Base-by-base conservation (phyloP, 2,329 filamentous ascomycete species). In the Aureobasidium sp. region DNA sequence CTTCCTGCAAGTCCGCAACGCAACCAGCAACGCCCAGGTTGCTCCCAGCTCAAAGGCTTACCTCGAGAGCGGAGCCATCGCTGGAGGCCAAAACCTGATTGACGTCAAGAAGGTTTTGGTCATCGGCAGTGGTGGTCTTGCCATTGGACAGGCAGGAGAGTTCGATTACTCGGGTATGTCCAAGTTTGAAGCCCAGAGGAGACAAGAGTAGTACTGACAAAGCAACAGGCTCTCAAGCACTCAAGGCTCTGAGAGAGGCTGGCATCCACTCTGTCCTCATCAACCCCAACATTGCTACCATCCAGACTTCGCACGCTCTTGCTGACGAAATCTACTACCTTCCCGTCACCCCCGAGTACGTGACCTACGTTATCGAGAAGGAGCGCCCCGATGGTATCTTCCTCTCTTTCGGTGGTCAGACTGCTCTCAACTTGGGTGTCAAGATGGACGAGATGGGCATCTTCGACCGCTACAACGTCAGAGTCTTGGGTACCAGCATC, bases 321-420 rank as follows among this genome's bases (percentile, higher is more conserved):
- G 91, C 91, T 71, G 93, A 97, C 73, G 92, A 97, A 78, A 89
- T 97, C 70, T 97, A 97, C 82, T 97, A 96, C 77, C 87, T 97
- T 38, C 94, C 94, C 60, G 92, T 99, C 69, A 99, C 94, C 19
- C 89, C 93, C 65, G 93, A 97, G 82, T 99, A 97, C 77, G 92
- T 96, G 72, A 88, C 88, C 70, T 93, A 97, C 76, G 93, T 99
- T 64, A 97, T 99, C 73, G 91, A 97, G 80, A 87, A 89, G 71
- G 94, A 97, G 78, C 85, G 86, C 73, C 94, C 94, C 43, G 94
- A 99, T 79, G 94, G 93, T 69, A 95, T 99, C 74, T 94, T 97
- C 79, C 83, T 97, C 69, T 94, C 91, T 55, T 99, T 97, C 69
- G 94, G 94, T 77, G 94, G 94, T 57, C 94, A 99, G 81, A 99